Evolutionary conservation across 768 basidiomycete species (phyloP).

Genomic region (Aureoboletus auriporus): DNA sequence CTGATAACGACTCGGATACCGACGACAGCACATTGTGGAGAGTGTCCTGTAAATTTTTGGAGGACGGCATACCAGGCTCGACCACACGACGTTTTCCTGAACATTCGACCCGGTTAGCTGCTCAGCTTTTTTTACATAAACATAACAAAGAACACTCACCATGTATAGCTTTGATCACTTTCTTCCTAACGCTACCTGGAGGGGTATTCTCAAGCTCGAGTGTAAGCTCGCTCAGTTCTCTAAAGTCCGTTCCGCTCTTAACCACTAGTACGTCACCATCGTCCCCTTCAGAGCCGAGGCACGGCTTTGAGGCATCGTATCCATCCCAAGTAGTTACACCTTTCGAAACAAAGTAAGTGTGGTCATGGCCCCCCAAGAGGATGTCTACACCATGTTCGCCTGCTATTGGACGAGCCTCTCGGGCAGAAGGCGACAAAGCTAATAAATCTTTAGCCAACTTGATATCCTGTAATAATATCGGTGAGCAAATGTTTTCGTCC

Average conservation of each 20-base stretch:
- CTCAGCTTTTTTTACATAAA: not conserved
- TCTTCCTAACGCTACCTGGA: slow-evolving; percentile 57
- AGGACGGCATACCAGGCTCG: slow-evolving; percentile 55
- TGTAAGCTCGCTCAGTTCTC: slow-evolving; percentile 74
- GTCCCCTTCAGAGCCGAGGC: slow-evolving; percentile 70
- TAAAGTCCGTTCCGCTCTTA: slow-evolving; percentile 89
- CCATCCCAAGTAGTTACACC: slow-evolving; percentile 66
- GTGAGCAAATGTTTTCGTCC: slow-evolving; percentile 6
- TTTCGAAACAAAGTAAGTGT: slow-evolving; percentile 70
- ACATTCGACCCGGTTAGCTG: not conserved
- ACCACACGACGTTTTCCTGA: slow-evolving; percentile 65
- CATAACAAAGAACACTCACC: slow-evolving; percentile 37
- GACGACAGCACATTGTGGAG: slow-evolving; percentile 61
- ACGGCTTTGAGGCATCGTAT: slow-evolving; percentile 47
- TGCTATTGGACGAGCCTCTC: slow-evolving; percentile 40
- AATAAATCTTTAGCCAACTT: slow-evolving; percentile 60
- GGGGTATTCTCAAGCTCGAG: slow-evolving; percentile 61
- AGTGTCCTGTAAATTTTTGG: slow-evolving; percentile 50
- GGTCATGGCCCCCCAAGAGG: slow-evolving; percentile 87
- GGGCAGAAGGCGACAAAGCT: slow-evolving; percentile 55
- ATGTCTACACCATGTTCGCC: slow-evolving; percentile 75
- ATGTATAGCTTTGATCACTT: slow-evolving; percentile 56
- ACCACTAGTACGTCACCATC: slow-evolving; percentile 69
- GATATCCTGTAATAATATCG: slow-evolving; percentile 51
- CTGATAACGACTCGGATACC: slow-evolving; percentile 65